phyloP scores from a whole-genome alignment of 2,329 filamentous ascomycete genomes.

The Shiraia sp. region DNA sequence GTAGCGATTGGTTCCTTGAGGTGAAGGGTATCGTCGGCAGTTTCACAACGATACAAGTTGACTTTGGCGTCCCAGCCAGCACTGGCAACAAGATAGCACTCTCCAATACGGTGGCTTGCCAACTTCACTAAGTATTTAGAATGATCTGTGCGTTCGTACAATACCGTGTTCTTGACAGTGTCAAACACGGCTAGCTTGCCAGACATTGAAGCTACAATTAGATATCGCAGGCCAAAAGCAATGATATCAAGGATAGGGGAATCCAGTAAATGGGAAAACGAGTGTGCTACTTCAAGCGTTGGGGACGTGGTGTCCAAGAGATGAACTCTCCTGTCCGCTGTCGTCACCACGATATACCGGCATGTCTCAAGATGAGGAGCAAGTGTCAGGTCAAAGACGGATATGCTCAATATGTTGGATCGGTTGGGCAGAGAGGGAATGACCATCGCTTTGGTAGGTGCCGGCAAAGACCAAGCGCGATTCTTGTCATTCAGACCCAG shows the following conservation, averaged over 20 bases:
- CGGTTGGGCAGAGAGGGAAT: conserved; percentile 50
- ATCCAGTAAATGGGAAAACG: conserved; percentile 50
- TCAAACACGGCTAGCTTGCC: conserved; percentile 58
- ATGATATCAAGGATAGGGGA: conserved; percentile 59
- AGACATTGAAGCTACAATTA: conserved; percentile 63
- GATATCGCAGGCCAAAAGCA: conserved; percentile 48
- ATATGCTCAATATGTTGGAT: conserved; percentile 59
- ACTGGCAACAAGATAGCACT: conserved; percentile 52
- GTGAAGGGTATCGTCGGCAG: conserved; percentile 27
- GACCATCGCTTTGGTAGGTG: conserved; percentile 50
- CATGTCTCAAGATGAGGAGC: conserved; percentile 11
- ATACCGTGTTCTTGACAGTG: conserved; percentile 39
- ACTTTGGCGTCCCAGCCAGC: conserved; percentile 66
- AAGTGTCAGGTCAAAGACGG: conserved; percentile 46
- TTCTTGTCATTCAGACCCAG: conserved; percentile 51
- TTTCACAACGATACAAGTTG: conserved; percentile 52
- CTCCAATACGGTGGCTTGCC: conserved; percentile 42
- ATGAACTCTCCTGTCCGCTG: conserved; percentile 51
- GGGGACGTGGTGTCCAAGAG: conserved; percentile 45
- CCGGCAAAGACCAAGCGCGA: conserved; percentile 51
- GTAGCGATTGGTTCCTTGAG: conserved; percentile 48
- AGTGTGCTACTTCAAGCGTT: conserved; percentile 39
- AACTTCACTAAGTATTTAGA: conserved; percentile 63
- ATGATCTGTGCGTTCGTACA: conserved; percentile 60
- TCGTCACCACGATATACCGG: conserved; percentile 39